Conservation (phyloP, 345 rosid species). For the Aurinia saxatilis region DNA sequence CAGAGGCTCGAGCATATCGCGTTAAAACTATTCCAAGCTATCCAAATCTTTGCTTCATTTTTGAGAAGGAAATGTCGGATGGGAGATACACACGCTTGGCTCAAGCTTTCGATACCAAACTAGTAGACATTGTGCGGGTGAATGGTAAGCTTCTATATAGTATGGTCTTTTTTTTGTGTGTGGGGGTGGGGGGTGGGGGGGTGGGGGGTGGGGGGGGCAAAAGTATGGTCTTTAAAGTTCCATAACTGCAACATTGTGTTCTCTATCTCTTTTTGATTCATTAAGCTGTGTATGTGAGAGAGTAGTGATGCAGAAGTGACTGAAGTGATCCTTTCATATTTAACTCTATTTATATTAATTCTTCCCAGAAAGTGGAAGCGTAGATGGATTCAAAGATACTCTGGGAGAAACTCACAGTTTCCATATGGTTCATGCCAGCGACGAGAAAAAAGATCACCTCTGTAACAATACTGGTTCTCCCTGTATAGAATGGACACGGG, state of each 20-base stretch:
- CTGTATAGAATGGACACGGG: conserved; percentile 46
- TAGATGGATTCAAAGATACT: conserved; percentile 8
- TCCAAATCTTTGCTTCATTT: conserved; percentile 61
- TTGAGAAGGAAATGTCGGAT: conserved; percentile 54
- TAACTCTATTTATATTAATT: neutral
- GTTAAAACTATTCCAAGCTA: conserved; percentile 75
- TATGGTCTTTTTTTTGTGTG: neutral
- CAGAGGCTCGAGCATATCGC: conserved; percentile 78
- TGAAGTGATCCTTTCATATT: neutral
- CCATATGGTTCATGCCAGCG: conserved; percentile 25
- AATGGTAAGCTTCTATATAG: conserved; percentile 38
- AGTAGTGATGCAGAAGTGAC: neutral
- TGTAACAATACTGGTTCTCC: conserved; percentile 22
- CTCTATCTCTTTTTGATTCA: neutral
- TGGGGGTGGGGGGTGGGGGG: no score
- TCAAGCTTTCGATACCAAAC: conserved; percentile 34
- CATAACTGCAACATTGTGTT: neutral
- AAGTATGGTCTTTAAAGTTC: neutral
- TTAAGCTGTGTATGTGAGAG: neutral
- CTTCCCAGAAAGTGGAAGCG: conserved; percentile 16
- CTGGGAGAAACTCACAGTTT: neutral
- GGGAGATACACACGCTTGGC: conserved; percentile 68
- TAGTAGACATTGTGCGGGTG: conserved; percentile 32
- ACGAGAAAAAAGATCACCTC: conserved; percentile 29
- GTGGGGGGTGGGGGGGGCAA: no score